Conservation (phyloP, 257 asterid species). For the Solanum infundibuliforme region DNA sequence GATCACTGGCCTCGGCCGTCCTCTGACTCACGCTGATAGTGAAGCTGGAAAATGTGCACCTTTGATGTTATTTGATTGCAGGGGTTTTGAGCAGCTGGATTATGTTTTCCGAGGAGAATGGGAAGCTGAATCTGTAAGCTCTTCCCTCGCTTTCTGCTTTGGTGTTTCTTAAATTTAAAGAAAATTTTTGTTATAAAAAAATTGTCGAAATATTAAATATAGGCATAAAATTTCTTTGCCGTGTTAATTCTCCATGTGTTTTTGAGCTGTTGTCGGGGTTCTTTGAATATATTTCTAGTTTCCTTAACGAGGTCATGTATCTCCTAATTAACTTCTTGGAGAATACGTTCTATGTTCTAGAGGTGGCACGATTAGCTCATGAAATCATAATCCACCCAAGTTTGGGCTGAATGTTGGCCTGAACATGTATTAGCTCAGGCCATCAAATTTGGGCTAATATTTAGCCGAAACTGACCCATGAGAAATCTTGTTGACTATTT, state of each 20-base stretch:
- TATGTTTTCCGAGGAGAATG: constrained; percentile 67
- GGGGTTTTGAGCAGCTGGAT: constrained; percentile 67
- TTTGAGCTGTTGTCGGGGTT: neutral
- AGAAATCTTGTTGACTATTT: neutral
- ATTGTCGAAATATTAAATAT: neutral
- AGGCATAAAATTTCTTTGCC: neutral
- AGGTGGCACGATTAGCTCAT: neutral
- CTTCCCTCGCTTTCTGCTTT: neutral
- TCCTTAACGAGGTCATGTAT: neutral
- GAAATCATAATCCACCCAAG: neutral
- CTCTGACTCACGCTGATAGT: constrained; percentile 54
- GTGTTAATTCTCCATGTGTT: neutral
- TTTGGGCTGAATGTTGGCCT: neutral
- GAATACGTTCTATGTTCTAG: neutral
- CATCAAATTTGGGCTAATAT: neutral
- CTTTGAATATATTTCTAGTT: neutral
- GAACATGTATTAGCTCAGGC: neutral
- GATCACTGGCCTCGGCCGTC: constrained; percentile 66
- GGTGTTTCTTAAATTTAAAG: neutral
- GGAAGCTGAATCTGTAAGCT: constrained; percentile 82
- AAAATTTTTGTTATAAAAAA: neutral
- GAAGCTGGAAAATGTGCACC: constrained; percentile 45
- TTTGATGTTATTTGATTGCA: constrained; percentile 55
- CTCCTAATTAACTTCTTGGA: neutral
- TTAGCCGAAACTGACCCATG: neutral